Percentiles rank a stretch among this genome's conserved stretches.
Evolutionary conservation across 2,329 filamentous ascomycete genomes (phyloP).

Genomic region (Cladosporium sp.): DNA sequence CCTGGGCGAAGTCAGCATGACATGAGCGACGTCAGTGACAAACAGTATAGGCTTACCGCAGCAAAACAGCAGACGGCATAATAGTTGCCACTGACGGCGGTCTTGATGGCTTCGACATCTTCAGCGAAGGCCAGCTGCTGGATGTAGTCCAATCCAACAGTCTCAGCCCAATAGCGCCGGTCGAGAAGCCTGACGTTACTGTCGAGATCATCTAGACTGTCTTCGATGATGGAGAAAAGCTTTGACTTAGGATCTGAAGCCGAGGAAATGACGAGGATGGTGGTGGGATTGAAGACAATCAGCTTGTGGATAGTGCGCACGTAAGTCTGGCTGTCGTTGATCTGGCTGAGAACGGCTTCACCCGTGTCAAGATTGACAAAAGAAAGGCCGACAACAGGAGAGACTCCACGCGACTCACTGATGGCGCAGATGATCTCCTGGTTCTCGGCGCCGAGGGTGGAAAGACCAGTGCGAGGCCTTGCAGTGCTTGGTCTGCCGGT

Average conservation of each 20-base stretch:
- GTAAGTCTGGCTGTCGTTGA: slow-evolving; percentile 91
- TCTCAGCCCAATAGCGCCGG: slow-evolving; percentile 82
- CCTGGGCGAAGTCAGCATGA: slow-evolving; percentile 52
- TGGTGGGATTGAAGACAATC: slow-evolving; percentile 74
- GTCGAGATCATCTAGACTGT: slow-evolving; percentile 65
- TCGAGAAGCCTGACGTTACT: slow-evolving; percentile 65
- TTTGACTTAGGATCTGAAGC: slow-evolving; percentile 72
- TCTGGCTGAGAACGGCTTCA: slow-evolving; percentile 83
- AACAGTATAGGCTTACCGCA: slow-evolving; percentile 61
- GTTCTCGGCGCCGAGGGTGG: slow-evolving; percentile 58
- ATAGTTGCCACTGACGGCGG: slow-evolving; percentile 79
- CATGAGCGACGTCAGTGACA: slow-evolving; percentile 24
- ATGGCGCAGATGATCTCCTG: slow-evolving; percentile 86
- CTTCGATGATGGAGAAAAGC: slow-evolving; percentile 71
- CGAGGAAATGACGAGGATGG: slow-evolving; percentile 75
- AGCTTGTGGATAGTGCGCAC: slow-evolving; percentile 86
- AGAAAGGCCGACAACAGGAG: slow-evolving; percentile 79
- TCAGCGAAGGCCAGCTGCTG: slow-evolving; percentile 76
- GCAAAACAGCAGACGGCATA: slow-evolving; percentile 84
- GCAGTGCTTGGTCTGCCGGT: slow-evolving; percentile 42
- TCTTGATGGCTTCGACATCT: slow-evolving; percentile 78
- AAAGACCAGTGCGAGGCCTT: slow-evolving; percentile 57
- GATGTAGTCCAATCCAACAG: slow-evolving; percentile 74
- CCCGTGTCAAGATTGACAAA: slow-evolving; percentile 85
- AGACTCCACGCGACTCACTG: slow-evolving; percentile 82